Conservation (phyloP, 2,329 filamentous ascomycete genomes). For the Colletotrichum sp. region DNA sequence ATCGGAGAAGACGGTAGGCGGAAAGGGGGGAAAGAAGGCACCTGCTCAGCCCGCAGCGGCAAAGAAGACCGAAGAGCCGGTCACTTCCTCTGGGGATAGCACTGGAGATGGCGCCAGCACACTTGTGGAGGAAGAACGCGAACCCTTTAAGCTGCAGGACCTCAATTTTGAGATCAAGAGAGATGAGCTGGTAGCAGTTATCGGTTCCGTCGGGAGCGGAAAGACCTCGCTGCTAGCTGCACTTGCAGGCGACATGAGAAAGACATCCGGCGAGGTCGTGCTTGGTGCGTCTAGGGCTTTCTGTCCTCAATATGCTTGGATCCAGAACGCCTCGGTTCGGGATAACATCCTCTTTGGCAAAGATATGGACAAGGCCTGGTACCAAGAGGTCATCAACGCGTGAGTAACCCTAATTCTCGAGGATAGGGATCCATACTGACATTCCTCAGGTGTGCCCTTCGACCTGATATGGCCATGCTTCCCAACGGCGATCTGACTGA, state of each 20-base stretch:
- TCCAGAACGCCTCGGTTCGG: constrained; percentile 86
- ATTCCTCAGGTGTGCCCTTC: constrained; percentile 72
- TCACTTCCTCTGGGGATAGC: constrained; percentile 44
- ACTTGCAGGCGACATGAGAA: constrained; percentile 92
- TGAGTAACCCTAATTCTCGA: constrained; percentile 38
- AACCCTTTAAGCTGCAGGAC: constrained; percentile 75
- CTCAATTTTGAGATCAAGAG: constrained; percentile 72
- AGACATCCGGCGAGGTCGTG: constrained; percentile 74
- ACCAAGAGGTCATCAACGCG: constrained; percentile 81
- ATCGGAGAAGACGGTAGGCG: constrained; percentile 42
- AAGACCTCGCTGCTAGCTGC: constrained; percentile 91
- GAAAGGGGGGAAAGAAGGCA: constrained; percentile 53
- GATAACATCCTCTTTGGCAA: constrained; percentile 94
- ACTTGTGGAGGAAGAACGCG: constrained; percentile 61
- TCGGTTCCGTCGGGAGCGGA: constrained; percentile 86
- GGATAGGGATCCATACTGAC: neutral
- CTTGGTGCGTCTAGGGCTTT: constrained; percentile 85
- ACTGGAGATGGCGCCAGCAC: constrained; percentile 60
- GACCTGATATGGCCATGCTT: constrained; percentile 90
- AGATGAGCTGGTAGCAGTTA: constrained; percentile 83
- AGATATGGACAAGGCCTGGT: constrained; percentile 77
- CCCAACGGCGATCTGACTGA: constrained; percentile 88
- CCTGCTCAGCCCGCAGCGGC: neutral
- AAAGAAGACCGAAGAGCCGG: constrained; percentile 38
- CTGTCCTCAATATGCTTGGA: constrained; percentile 97